Conservation (phyloP, 345 rosid species). For the Moricandia arvensis region DNA sequence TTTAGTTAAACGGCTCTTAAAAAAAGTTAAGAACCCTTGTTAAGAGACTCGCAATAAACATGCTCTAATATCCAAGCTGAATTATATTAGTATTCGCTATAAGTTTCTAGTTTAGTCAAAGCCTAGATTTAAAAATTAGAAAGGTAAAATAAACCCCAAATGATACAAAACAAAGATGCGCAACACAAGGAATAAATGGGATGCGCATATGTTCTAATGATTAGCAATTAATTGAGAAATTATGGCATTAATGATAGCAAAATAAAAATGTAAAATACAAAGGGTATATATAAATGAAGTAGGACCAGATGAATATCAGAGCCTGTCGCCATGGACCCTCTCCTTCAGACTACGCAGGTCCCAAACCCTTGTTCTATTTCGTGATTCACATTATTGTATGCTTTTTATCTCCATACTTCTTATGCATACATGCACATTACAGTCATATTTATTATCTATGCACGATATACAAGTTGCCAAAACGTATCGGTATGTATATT, state of each 20-base stretch:
- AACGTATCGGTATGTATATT: background rate
- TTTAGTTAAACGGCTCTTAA: too few relatives aligned
- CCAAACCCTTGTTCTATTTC: slow-evolving; percentile 42
- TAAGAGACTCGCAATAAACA: too few relatives aligned
- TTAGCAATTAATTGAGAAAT: slow-evolving; percentile 3
- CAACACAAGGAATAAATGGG: slow-evolving; percentile 4
- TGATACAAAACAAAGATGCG: too few relatives aligned
- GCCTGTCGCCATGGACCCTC: slow-evolving; percentile 37
- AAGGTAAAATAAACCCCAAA: background rate
- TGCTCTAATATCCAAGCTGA: too few relatives aligned
- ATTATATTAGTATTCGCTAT: too few relatives aligned
- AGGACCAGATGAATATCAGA: slow-evolving; percentile 31
- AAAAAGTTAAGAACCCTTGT: too few relatives aligned
- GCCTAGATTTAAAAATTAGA: background rate
- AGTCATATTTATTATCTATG: slow-evolving; percentile 4
- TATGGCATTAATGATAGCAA: slow-evolving; percentile 18
- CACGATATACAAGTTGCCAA: slow-evolving; percentile 13
- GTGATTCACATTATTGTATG: slow-evolving; percentile 40
- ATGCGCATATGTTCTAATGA: slow-evolving; percentile 26
- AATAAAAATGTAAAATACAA: slow-evolving; percentile 21
- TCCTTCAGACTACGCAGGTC: slow-evolving; percentile 38
- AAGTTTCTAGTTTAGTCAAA: background rate
- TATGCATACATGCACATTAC: slow-evolving; percentile 4
- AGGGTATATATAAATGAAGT: slow-evolving; percentile 11
- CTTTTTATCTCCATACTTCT: slow-evolving; percentile 17